phyloP scores from a whole-genome alignment of 176 grass and related monocot species.

The Oryza brachyantha region DNA sequence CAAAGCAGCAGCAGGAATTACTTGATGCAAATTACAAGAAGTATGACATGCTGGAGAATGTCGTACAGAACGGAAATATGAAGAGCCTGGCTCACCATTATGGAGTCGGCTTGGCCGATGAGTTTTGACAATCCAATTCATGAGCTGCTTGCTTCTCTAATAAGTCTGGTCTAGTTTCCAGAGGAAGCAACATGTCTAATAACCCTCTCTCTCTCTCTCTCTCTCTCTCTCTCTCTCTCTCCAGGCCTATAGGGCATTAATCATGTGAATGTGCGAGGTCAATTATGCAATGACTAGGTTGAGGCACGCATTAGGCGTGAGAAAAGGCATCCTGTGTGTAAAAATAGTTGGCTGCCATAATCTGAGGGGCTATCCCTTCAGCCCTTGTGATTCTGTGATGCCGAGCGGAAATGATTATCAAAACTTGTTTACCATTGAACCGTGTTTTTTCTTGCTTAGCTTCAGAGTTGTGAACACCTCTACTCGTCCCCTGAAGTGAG shows the following conservation, averaged over 20 bases:
- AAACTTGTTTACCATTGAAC: neutral
- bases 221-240: too few species aligned
- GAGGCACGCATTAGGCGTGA: neutral
- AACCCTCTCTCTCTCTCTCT: too few species aligned
- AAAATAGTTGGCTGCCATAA: neutral
- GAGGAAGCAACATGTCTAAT: neutral
- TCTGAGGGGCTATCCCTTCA: neutral
- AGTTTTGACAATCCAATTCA: neutral
- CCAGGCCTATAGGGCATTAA: neutral
- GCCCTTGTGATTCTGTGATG: neutral
- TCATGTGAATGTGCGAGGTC: neutral
- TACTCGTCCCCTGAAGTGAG: too few species aligned
- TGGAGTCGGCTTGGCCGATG: conserved; percentile 30
- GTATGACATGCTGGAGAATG: conserved; percentile 39
- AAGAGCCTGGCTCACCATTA: conserved; percentile 42
- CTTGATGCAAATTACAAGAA: conserved; percentile 46
- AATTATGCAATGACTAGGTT: neutral
- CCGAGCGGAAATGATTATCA: neutral
- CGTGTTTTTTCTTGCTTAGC: neutral
- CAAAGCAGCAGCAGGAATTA: conserved; percentile 40
- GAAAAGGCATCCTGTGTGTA: neutral
- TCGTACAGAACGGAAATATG: conserved; percentile 23
- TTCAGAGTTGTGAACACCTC: too few species aligned
- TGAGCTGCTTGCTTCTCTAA: neutral
- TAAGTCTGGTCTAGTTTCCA: neutral